A percentile compares a stretch with the other conserved stretches of the same genome.
Conservation (phyloP, 805 yeast species). For the Metschnikowia cerradonensis region DNA sequence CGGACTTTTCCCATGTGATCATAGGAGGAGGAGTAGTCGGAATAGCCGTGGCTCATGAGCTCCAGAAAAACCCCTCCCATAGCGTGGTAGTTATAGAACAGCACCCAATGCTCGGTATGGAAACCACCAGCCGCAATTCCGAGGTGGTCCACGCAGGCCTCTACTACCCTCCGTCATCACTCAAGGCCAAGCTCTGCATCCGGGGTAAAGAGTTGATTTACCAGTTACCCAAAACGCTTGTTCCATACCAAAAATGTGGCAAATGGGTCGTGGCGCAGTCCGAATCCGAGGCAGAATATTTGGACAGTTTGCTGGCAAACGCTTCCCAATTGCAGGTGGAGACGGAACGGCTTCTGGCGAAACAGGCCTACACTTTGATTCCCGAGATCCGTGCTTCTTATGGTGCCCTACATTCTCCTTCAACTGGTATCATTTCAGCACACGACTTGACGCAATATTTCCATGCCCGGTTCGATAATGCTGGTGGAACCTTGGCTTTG, state of each 20-base stretch:
- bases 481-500: conserved; percentile 61
- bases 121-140: conserved; percentile 84
- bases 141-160: conserved; percentile 93
- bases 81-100: conserved; percentile 67
- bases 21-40: conserved; percentile 89
- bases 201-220: conserved; percentile 72
- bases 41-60: conserved; percentile 70
- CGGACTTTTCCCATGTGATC: conserved; percentile 65
- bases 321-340: conserved; percentile 53
- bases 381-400: conserved; percentile 63
- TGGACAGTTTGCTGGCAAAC: conserved; percentile 49
- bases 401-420: conserved; percentile 68
- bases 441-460: conserved; percentile 68
- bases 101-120: conserved; percentile 62
- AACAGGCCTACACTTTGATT: conserved; percentile 46
- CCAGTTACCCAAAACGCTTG: conserved; percentile 34
- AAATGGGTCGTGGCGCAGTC: conserved; percentile 86
- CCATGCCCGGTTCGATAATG: conserved; percentile 49
- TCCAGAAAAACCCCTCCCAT: conserved; percentile 42
- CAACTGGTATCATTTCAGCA: conserved; percentile 82
- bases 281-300: conserved; percentile 55
- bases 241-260: conserved; percentile 60
- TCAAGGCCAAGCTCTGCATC: conserved; percentile 69
- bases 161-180: conserved; percentile 66
- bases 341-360: conserved; percentile 49